These are phyloP conservation scores for Rubus parviflorus DNA, from an alignment of 306 rosid species.

Conservation along the genomic window DNA sequence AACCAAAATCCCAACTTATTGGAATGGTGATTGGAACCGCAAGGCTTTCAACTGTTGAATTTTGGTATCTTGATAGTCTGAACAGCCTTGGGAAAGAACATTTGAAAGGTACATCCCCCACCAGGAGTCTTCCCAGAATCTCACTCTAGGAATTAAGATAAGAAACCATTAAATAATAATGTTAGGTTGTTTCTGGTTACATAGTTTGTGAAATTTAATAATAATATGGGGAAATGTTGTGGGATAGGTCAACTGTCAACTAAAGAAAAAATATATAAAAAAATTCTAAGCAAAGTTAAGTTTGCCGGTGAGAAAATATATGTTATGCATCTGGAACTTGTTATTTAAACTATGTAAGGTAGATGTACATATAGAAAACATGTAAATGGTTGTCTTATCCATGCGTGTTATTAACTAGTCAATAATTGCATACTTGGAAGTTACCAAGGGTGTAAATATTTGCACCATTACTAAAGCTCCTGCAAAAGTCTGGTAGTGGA, in stretches of 20 bases:
- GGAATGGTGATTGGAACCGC: not conserved
- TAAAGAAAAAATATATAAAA: not conserved
- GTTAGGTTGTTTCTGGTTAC: not conserved
- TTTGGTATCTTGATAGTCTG: not conserved
- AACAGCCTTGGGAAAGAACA: too few species aligned
- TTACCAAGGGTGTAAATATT: not conserved
- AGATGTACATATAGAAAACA: not conserved
- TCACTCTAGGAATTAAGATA: not conserved
- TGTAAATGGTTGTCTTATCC: not conserved
- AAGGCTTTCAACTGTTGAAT: too few species aligned
- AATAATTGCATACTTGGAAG: not conserved
- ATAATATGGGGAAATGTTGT: not conserved
- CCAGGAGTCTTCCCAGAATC: too few species aligned
- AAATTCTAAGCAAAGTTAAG: not conserved
- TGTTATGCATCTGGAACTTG: not conserved
- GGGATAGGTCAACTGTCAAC: not conserved
- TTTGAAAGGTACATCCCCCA: too few species aligned
- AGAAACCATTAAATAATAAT: not conserved
- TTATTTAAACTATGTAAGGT: not conserved
- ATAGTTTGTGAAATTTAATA: not conserved
- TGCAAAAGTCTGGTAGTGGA: not conserved
- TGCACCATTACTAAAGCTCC: not conserved
- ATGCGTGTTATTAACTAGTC: not conserved
- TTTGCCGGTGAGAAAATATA: not conserved
- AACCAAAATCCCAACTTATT: not conserved